These are phyloP conservation scores for Cryptococcus sp. DNA, from an alignment of 1,284 basidiomycete genomes.

Conservation along the genomic window DNA sequence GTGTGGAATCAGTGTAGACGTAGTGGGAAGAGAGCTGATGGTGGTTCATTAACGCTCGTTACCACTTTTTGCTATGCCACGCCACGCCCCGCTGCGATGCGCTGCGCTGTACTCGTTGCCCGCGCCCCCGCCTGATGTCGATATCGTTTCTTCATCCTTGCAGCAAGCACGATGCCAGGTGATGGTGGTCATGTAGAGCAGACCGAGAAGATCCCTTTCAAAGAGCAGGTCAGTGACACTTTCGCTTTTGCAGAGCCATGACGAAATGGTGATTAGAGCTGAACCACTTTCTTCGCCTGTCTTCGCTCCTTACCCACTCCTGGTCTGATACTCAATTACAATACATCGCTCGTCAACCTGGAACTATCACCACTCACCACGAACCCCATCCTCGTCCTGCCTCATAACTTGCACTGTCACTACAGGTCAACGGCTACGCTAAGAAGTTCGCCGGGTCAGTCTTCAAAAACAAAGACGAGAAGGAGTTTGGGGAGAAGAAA, in stretches of 20 bases:
- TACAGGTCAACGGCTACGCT: constrained; percentile 46
- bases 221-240: constrained; percentile 40
- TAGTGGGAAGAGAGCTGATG: no score
- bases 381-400: not conserved
- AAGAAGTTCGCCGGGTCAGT: constrained; percentile 44
- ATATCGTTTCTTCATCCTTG: no score
- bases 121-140: no score
- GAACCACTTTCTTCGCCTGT: no score
- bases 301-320: no score
- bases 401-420: not conserved
- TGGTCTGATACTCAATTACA: no score
- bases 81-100: no score
- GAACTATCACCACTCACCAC: not conserved
- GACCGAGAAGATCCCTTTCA: constrained; percentile 36
- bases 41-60: no score
- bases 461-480: constrained; percentile 39
- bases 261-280: no score
- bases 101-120: no score
- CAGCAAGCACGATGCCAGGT: constrained; percentile 40
- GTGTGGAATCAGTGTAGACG: no score
- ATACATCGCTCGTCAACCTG: not conserved
- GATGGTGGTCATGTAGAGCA: constrained; percentile 24
- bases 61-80: no score
- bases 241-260: not conserved
- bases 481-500: constrained; percentile 43